Evolutionary conservation across 371 early-diverging fungal species (phyloP), one percentile per base, ranked within the genome.

Genomic region (Batkoa obscura): DNA sequence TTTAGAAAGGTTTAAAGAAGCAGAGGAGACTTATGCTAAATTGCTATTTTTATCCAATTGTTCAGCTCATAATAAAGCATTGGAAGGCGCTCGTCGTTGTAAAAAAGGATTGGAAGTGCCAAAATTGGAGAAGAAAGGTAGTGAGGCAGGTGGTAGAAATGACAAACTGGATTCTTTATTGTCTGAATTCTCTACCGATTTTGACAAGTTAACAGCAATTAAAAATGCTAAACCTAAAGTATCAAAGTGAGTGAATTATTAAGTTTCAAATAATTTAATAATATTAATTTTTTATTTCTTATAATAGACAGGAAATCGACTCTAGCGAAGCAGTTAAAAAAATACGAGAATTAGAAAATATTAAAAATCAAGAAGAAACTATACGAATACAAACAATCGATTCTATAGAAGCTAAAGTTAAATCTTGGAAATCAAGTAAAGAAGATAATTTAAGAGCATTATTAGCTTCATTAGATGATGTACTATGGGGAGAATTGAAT

Each of bases 391-490:
- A 70, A 45, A 66, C 83, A 30, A 73, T 71, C 36, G 95, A 97
- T 61, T 65, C 73, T n/a, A 80, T 93, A 4, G 91, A 94, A 59
- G 72, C 68, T 10, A 72, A 73, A 57, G 61, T 84, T 50, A 50
- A 55, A 1, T 55, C 59, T 23, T 96, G 97, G 97, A 79, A 78
- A 43, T 54, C 68, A 2, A 88, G 88, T 41, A 95, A 95, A 63
- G 90, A 91, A 60, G 72, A 75, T 34, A 94, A 94, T 59, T 59
- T 95, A 43, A 79, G 95, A 30, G 92, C 92, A 2, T 66, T 97
- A 33, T 64, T 97, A 36, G 77, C 86, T 5, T 80, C 87, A 5
- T 63, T 95, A 36, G 86, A 93, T 57, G 64, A 68, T 9, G 69
- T 97, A 3, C 64, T 93, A 31, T 91, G 92, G 80, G 68, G 73